Conservation (phyloP, 495 filamentous ascomycete species). For the Lophiostoma macrostomum region DNA sequence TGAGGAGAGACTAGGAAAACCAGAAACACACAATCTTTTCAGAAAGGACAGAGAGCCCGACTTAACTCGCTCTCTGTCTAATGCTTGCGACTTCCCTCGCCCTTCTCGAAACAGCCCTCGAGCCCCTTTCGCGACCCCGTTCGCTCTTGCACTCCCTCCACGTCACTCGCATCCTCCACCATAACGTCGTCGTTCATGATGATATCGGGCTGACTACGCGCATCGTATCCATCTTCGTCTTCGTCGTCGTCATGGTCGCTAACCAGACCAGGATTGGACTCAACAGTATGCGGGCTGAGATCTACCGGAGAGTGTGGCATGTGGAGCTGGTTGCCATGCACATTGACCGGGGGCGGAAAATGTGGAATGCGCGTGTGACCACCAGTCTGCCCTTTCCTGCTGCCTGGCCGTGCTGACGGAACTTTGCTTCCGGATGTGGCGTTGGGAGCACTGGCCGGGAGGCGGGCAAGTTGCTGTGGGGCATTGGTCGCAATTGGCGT, state of each 20-base stretch:
- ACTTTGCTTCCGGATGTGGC: constrained; percentile 13
- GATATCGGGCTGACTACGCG: constrained; percentile 24
- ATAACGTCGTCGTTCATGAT: constrained; percentile 31
- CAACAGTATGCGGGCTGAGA: constrained; percentile 73
- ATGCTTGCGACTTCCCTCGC: constrained; percentile 26
- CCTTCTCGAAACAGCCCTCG: constrained; percentile 30
- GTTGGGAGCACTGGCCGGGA: constrained; percentile 16
- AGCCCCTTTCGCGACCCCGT: constrained; percentile 27
- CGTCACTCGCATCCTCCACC: constrained; percentile 34
- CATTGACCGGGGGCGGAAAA: constrained; percentile 11
- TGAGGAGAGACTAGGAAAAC: constrained; percentile 7
- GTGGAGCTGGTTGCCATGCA: constrained; percentile 28
- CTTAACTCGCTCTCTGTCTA: constrained; percentile 23
- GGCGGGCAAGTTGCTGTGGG: constrained; percentile 21
- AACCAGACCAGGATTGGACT: constrained; percentile 83
- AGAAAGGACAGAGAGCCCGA: constrained; percentile 20
- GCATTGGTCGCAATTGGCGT: constrained; percentile 17
- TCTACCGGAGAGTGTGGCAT: constrained; percentile 48
- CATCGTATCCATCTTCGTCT: constrained; percentile 39
- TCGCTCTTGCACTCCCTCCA: constrained; percentile 25
- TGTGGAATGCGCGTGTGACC: constrained; percentile 17
- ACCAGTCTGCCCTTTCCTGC: constrained; percentile 15
- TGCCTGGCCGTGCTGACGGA: constrained; percentile 23
- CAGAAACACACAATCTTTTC: constrained; percentile 24
- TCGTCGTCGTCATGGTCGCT: constrained; percentile 67